Conservation (phyloP, 768 basidiomycete species). For the Lactarius hatsudake region DNA sequence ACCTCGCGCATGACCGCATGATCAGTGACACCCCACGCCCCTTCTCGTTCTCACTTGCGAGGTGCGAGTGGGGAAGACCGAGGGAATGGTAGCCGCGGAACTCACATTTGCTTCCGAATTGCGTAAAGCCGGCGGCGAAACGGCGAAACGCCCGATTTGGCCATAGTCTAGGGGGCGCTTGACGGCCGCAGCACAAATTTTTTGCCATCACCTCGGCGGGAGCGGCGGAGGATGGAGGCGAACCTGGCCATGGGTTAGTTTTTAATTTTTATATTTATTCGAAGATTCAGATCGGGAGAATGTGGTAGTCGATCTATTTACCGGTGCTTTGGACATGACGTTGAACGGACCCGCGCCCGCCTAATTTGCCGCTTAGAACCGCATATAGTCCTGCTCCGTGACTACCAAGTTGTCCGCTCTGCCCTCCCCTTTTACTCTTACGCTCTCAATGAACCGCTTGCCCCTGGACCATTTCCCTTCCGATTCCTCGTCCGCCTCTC, state of each 20-base stretch:
- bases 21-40: not conserved
- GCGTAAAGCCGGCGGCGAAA: conserved; percentile 27
- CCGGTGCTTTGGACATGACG: conserved; percentile 17
- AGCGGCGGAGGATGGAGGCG: conserved; percentile 8
- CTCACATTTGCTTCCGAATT: conserved; percentile 9
- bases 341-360: conserved; percentile 15
- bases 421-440: not conserved
- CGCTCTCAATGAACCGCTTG: conserved; percentile 15
- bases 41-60: not conserved
- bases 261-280: not conserved
- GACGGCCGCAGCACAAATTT: not conserved
- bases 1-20: not conserved
- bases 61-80: not conserved
- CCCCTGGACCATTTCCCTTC: conserved; percentile 14
- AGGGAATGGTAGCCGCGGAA: conserved; percentile 11
- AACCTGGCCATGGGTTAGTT: not conserved
- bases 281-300: conserved; percentile 16
- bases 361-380: conserved; percentile 22
- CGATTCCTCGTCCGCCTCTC: not conserved
- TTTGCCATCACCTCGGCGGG: conserved; percentile 1
- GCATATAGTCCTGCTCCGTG: conserved; percentile 21
- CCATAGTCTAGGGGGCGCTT: not conserved
- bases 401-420: conserved; percentile 8
- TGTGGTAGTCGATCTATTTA: conserved; percentile 6
- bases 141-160: conserved; percentile 9